phyloP scores from a whole-genome alignment of 768 basidiomycete genomes.

The Podaxis rugospora region DNA sequence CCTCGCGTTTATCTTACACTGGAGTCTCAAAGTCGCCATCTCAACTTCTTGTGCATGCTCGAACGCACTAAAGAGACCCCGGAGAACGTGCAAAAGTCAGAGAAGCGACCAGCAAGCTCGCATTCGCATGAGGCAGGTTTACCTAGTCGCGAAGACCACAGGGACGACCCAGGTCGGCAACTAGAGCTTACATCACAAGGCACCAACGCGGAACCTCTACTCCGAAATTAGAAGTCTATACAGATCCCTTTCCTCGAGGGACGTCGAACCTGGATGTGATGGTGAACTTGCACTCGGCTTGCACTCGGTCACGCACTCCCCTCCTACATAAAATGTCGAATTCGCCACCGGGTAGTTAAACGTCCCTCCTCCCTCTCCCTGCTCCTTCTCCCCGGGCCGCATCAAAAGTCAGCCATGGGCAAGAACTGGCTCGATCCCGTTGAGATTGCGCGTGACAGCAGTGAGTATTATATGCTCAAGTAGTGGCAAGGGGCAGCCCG shows the following conservation, averaged over 20 bases:
- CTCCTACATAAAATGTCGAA: neutral
- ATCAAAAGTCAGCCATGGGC: slow-evolving; percentile 14
- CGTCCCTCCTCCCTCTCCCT: neutral
- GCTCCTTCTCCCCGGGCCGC: slow-evolving; percentile 4
- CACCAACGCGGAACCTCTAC: neutral
- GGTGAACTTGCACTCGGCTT: neutral
- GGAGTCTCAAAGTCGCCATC: no score
- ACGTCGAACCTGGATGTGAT: neutral
- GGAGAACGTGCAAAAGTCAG: no score
- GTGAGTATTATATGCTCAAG: slow-evolving; percentile 16
- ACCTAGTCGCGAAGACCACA: no score
- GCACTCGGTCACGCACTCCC: neutral
- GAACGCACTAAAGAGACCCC: no score
- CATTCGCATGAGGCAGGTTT: no score
- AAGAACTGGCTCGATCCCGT: slow-evolving; percentile 25
- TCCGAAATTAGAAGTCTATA: neutral
- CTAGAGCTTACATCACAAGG: no score
- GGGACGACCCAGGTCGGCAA: no score
- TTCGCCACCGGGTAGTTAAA: neutral
- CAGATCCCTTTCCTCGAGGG: neutral
- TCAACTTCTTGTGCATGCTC: no score
- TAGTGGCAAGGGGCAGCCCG: neutral
- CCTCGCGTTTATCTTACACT: no score
- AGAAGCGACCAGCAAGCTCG: no score
- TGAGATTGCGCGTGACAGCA: slow-evolving; percentile 23